phyloP scores from a whole-genome alignment of 257 asterid species.

The Solanum stenotomum region DNA sequence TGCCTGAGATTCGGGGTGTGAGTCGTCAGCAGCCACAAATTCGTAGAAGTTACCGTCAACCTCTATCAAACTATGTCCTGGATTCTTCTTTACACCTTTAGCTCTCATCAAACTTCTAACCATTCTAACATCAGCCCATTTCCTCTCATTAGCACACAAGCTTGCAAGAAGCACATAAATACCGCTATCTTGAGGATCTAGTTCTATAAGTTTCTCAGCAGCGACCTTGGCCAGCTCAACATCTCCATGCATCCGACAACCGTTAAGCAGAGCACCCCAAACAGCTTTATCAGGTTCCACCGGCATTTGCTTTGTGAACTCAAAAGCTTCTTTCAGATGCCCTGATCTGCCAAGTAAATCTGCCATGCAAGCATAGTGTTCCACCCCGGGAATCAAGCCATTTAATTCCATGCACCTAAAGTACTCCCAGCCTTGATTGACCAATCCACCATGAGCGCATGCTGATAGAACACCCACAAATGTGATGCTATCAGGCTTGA shows the following conservation, averaged over 20 bases:
- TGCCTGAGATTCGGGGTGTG: conserved; percentile 36
- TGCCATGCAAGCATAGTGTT: conserved; percentile 62
- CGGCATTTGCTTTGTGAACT: conserved; percentile 44
- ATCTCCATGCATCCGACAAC: conserved; percentile 59
- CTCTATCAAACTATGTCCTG: conserved; percentile 68
- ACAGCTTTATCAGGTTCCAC: conserved; percentile 67
- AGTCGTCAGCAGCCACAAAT: conserved; percentile 56
- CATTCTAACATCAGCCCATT: conserved; percentile 58
- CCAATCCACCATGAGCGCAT: conserved; percentile 71
- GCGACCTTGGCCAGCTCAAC: conserved; percentile 64
- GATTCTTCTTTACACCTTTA: conserved; percentile 52
- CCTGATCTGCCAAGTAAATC: conserved; percentile 76
- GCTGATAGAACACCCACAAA: conserved; percentile 68
- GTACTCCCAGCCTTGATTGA: conserved; percentile 43
- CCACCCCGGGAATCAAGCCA: conserved; percentile 29
- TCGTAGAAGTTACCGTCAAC: conserved; percentile 56
- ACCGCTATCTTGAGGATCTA: conserved; percentile 79
- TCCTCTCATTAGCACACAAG: conserved; percentile 53
- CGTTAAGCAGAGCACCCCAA: conserved; percentile 77
- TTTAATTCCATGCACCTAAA: conserved; percentile 34
- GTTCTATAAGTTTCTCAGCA: conserved; percentile 42
- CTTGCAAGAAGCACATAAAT: conserved; percentile 58
- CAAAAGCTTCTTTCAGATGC: conserved; percentile 43
- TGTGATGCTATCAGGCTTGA: conserved; percentile 58
- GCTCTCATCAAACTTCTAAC: conserved; percentile 69